phyloP scores from a whole-genome alignment of 139 green algal species.

The Pseudopediastrum boryanum region DNA sequence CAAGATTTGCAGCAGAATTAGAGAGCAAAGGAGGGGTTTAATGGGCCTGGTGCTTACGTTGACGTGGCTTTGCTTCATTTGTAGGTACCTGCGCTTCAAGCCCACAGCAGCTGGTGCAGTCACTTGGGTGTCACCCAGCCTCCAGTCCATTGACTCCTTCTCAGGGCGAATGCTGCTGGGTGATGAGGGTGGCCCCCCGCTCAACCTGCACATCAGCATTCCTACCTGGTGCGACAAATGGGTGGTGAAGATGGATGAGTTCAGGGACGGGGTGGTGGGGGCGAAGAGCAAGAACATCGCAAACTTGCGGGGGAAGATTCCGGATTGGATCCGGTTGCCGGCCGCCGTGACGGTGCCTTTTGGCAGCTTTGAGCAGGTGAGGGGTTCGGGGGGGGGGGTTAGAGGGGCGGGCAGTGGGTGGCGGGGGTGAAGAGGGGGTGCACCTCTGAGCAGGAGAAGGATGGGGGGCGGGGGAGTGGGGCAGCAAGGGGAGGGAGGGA shows the following conservation, averaged over 20 bases:
- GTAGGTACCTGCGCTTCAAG: constrained; percentile 61
- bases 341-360: constrained; percentile 93
- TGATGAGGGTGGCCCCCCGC: neutral
- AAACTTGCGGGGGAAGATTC: constrained; percentile 84
- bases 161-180: constrained; percentile 16
- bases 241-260: constrained; percentile 88
- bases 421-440: no score
- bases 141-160: constrained; percentile 30
- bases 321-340: constrained; percentile 87
- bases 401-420: no score
- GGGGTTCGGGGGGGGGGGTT: neutral
- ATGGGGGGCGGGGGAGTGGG: no score
- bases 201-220: constrained; percentile 63
- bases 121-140: constrained; percentile 57
- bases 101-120: constrained; percentile 80
- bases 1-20: constrained; percentile 40
- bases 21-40: no score
- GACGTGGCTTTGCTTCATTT: no score
- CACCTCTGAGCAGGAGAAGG: no score
- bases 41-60: no score
- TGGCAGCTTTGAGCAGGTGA: constrained; percentile 87
- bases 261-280: constrained; percentile 88
- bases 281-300: constrained; percentile 98
- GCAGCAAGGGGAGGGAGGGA: no score
- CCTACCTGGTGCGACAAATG: constrained; percentile 85